phyloP scores from a whole-genome alignment of 2,329 filamentous ascomycete genomes.

The Colletotrichum costaricense region DNA sequence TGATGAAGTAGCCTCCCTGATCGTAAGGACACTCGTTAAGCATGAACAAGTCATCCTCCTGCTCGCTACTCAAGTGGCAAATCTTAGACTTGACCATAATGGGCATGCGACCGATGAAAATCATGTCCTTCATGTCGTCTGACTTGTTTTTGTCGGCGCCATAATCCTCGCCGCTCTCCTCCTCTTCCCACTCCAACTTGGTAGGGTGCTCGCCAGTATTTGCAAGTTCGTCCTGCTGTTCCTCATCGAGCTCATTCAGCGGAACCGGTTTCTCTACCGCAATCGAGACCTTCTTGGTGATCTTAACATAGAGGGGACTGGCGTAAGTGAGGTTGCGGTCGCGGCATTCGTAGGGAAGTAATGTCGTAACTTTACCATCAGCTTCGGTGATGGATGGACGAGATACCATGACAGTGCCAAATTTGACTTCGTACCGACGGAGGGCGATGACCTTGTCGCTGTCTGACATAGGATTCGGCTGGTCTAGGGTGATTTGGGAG shows the following conservation, averaged over 20 bases:
- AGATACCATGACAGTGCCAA: constrained; percentile 89
- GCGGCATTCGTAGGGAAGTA: constrained; percentile 94
- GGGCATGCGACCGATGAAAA: constrained; percentile 95
- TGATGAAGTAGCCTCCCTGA: constrained; percentile 98
- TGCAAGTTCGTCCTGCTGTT: constrained; percentile 66
- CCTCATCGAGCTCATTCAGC: constrained; percentile 75
- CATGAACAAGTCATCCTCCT: constrained; percentile 87
- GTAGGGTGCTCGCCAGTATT: constrained; percentile 69
- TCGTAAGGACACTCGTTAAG: constrained; percentile 98
- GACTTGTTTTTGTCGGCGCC: constrained; percentile 63
- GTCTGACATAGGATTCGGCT: constrained; percentile 82
- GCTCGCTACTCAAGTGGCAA: constrained; percentile 86
- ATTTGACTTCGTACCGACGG: constrained; percentile 94
- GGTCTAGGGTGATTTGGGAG: constrained; percentile 90
- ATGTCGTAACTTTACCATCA: constrained; percentile 85
- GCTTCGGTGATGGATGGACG: constrained; percentile 93
- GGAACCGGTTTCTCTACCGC: constrained; percentile 81
- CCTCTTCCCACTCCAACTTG: constrained; percentile 70
- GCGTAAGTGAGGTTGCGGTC: constrained; percentile 96
- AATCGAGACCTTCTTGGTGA: constrained; percentile 85
- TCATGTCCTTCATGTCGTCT: constrained; percentile 73
- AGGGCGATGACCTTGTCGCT: constrained; percentile 85
- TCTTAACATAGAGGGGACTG: constrained; percentile 88
- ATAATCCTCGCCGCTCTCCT: constrained; percentile 62
- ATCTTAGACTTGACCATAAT: constrained; percentile 99